Evolutionary conservation across 2,329 filamentous ascomycete species (phyloP), one percentile per base, ranked within the genome.

Genomic region (Penicillium sp.): DNA sequence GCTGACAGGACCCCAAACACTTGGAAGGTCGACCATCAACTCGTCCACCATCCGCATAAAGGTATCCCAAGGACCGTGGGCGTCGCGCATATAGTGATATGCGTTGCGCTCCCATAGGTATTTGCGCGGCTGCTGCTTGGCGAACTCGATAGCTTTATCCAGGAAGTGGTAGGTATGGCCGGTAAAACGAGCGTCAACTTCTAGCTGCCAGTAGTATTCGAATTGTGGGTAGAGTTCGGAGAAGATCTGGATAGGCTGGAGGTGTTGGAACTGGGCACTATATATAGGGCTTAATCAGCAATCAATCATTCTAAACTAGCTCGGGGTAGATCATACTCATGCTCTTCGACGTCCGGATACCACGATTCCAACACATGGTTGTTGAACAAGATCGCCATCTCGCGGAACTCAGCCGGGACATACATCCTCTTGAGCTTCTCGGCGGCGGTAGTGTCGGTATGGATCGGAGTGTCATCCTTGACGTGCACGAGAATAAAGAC

Each of bases 121-220:
- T 54, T 79, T 79, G 26, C 78, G 68, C 0, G 78, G 77, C 53
- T 78, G 72, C 26, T 70, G 64, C 40, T 71, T 70, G 9, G 73
- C 73, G 47, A 78, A 80, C 1, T 74, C 64, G 15, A 69, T 66
- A 6, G 88, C 65, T 46, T 81, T 81, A 51, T 83, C 77, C 29
- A 88, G 74, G 53, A 89, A 79, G 50, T 88, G 81, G 63, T 88
- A 87, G 60, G 87, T 79, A 45, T 89, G 84, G 11, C 86, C 85
- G 0, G 80, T 86, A 56, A 83, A 81, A 32, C 86, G 76, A 25
- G 83, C 80, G 57, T 90, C 85, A 61, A 87, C 83, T 58, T 90
- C 86, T 83, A 84, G 87, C 59, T 88, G 87, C 84, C 86, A 90
- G 48, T 87, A 72, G 54, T 77, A 86, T 51, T 87, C 83, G 48